Evolutionary conservation across 352 stramenopile species (phyloP).

Genomic region (Phytopythium oedochilum): DNA sequence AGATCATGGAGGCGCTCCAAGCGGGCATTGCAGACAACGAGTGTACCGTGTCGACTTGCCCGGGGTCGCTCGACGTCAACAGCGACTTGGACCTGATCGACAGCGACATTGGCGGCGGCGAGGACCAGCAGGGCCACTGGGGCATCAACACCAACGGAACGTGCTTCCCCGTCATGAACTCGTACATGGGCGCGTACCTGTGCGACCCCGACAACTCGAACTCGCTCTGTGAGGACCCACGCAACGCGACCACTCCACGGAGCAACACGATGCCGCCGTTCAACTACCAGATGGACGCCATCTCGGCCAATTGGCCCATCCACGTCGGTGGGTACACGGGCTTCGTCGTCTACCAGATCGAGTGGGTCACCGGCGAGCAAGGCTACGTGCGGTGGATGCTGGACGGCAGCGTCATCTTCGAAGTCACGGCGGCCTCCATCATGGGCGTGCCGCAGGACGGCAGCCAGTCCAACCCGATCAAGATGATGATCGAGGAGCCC

Average conservation of each 20-base stretch:
- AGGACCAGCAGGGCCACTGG: slow-evolving; percentile 26
- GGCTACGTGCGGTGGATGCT: slow-evolving; percentile 79
- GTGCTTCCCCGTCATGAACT: slow-evolving; percentile 57
- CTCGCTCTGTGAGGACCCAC: slow-evolving; percentile 16
- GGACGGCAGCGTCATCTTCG: slow-evolving; percentile 82
- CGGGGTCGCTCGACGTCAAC: slow-evolving; percentile 49
- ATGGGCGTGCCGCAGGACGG: slow-evolving; percentile 40
- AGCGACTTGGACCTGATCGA: slow-evolving; percentile 40
- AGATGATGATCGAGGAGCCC: slow-evolving; percentile 91
- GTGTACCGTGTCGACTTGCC: slow-evolving; percentile 33
- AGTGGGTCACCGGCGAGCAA: slow-evolving; percentile 53
- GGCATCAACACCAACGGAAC: slow-evolving; percentile 57
- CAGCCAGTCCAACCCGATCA: slow-evolving; percentile 61
- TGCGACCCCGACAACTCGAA: slow-evolving; percentile 49
- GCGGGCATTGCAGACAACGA: slow-evolving; percentile 43
- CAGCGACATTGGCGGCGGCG: slow-evolving; percentile 13
- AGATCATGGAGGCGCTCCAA: slow-evolving; percentile 26
- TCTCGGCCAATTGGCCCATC: slow-evolving; percentile 89
- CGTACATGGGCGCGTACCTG: slow-evolving; percentile 51
- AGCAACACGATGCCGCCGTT: slow-evolving; percentile 61
- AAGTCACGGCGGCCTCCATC: slow-evolving; percentile 69
- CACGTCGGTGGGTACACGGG: slow-evolving; percentile 74
- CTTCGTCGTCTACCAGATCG: slow-evolving; percentile 67
- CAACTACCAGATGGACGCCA: slow-evolving; percentile 89
- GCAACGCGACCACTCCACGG: slow-evolving; percentile 15